Conservation (phyloP, 192 early-diverging fungal genomes). For the Backusella liffmaniae region DNA sequence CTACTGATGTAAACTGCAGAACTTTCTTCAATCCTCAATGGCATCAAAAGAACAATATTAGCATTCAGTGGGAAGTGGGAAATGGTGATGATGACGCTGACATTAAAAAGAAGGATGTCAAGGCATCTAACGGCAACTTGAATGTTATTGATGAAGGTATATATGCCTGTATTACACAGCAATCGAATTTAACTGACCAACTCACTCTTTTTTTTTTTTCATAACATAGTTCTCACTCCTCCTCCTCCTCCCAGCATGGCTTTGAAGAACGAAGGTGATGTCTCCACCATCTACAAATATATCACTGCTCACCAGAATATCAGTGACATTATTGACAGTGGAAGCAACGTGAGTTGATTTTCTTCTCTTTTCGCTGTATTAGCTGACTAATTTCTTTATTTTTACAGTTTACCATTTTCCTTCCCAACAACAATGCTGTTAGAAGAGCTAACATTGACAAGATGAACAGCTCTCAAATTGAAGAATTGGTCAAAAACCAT, state of each 20-base stretch:
- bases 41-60: background rate
- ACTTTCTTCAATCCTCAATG: background rate
- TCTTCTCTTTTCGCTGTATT: background rate
- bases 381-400: background rate
- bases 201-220: background rate
- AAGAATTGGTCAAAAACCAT: slow-evolving; percentile 12
- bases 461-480: background rate
- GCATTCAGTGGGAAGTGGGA: slow-evolving; percentile 5
- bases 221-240: background rate
- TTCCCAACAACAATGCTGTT: slow-evolving; percentile 15
- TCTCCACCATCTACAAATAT: background rate
- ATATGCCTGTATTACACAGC: background rate
- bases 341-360: background rate
- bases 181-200: background rate
- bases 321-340: background rate
- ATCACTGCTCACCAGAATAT: background rate
- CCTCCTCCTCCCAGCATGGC: background rate
- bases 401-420: slow-evolving; percentile 18
- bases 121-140: slow-evolving; percentile 18
- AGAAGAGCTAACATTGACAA: background rate
- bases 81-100: slow-evolving; percentile 2
- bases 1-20: background rate
- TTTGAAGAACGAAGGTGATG: background rate
- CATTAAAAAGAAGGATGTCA: slow-evolving; percentile 8
- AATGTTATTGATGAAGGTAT: slow-evolving; percentile 17